Base-by-base conservation (phyloP, 176 grass and related monocot genomes). In the Raddia guianensis region DNA sequence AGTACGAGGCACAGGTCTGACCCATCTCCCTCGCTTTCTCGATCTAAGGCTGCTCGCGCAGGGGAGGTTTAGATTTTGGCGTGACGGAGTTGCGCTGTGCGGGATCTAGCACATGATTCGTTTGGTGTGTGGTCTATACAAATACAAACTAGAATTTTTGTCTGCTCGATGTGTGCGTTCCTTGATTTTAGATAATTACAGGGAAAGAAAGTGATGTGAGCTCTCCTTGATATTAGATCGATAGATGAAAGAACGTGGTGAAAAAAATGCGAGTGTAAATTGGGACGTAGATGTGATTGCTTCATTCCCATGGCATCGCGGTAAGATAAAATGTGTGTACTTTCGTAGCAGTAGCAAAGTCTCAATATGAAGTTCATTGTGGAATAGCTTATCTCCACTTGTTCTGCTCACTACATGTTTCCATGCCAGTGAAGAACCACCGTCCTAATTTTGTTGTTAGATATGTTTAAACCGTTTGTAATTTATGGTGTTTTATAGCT, bases 1-100 rank as follows among this genome's bases (percentile, higher is more conserved):
- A 94, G 87, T 92, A 97, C 76, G 91, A 94, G 0, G 51, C 85
- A 4, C 88, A 91, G 92, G 95, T 98, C 51, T 61, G 62, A 34
- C 20, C 27, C 20, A 12, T 76, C 62, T 5, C 19, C 15, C 51
- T 4, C 44, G 20, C 33, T 43, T 43, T 6, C 34, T 68, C 27
- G 63, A 74, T 74, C 43, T 18, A 2, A 20, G 5, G 18, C 9
- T 2, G 56, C 8, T 77, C 5, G 5, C 62, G 9, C 1, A 0
- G 11, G 0, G 0, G 1, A 0, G 1, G 5, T 16, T n/a, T 49
- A 2, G 0, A 66, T 58, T 56, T 55, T 3, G 0, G 6, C 6
- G 11, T 8, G 6, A 12, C 35, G 2, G 47, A 45, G 3, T 1
- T 50, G 33, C 1, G 4, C 7, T 40, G 0, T 3, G 68, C 11